Evolutionary conservation across 495 filamentous ascomycete genomes (phyloP).

Genomic region (Neurospora sp.): DNA sequence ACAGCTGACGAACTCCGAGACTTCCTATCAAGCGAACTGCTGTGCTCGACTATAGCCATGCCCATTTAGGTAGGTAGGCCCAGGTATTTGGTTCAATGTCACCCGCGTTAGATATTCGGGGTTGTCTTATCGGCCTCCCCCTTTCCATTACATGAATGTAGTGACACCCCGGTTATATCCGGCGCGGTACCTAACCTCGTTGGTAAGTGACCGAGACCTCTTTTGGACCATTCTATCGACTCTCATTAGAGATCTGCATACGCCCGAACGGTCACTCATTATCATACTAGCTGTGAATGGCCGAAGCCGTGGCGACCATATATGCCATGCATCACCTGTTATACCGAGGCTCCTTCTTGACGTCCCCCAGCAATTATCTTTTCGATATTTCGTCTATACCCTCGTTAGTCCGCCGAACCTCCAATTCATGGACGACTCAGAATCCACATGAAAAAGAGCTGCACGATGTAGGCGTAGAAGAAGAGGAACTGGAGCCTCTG

Average conservation of each 20-base stretch:
- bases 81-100: background rate
- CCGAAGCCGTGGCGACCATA: background rate
- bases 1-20: background rate
- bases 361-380: background rate
- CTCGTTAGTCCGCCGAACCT: background rate
- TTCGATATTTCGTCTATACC: background rate
- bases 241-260: background rate
- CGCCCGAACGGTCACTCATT: background rate
- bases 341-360: background rate
- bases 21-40: background rate
- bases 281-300: background rate
- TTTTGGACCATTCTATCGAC: background rate
- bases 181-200: background rate
- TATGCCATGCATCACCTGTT: background rate
- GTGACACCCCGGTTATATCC: background rate
- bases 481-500: constrained; percentile 92
- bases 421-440: constrained; percentile 41
- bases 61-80: background rate
- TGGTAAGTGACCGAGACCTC: background rate
- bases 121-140: background rate
- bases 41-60: background rate
- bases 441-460: constrained; percentile 92
- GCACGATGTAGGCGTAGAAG: constrained; percentile 85
- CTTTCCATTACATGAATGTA: background rate
- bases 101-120: background rate